Conservation (phyloP, 2,329 filamentous ascomycete species). For the Calonectria henricotiae region DNA sequence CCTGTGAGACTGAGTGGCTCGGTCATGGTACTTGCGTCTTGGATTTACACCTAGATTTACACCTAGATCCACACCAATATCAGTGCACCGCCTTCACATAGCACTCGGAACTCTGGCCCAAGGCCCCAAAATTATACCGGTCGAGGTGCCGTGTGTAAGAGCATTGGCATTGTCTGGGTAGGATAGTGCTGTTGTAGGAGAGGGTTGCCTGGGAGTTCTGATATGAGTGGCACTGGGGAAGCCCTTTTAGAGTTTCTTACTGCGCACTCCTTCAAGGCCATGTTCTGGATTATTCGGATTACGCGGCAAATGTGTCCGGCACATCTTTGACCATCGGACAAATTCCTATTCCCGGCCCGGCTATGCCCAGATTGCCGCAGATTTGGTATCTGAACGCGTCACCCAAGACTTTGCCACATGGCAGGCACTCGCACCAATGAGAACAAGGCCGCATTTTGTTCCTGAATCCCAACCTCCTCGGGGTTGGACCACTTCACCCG, state of each 20-base stretch:
- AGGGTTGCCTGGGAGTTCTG: background rate
- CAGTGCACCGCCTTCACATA: conserved; percentile 1
- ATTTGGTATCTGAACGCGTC: background rate
- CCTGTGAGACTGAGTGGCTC: background rate
- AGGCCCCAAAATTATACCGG: background rate
- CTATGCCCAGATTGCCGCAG: background rate
- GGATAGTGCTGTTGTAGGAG: background rate
- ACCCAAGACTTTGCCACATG: conserved; percentile 14
- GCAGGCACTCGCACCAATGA: background rate
- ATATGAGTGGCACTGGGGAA: background rate
- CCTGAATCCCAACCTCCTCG: background rate
- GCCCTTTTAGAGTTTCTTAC: conserved; percentile 16
- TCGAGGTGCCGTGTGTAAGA: background rate
- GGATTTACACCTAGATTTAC: background rate
- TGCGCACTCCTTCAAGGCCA: background rate
- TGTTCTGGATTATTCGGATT: conserved; percentile 10
- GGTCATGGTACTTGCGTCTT: background rate
- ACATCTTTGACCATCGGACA: background rate
- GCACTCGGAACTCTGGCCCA: background rate
- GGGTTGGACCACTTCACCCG: background rate
- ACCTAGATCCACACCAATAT: conserved; percentile 1
- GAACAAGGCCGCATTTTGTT: background rate
- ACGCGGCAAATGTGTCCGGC: conserved; percentile 13
- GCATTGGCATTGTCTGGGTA: background rate
- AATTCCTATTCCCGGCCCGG: conserved; percentile 1